Evolutionary conservation across 306 rosid species (phyloP).

Genomic region (Oemleria cerasiformis): DNA sequence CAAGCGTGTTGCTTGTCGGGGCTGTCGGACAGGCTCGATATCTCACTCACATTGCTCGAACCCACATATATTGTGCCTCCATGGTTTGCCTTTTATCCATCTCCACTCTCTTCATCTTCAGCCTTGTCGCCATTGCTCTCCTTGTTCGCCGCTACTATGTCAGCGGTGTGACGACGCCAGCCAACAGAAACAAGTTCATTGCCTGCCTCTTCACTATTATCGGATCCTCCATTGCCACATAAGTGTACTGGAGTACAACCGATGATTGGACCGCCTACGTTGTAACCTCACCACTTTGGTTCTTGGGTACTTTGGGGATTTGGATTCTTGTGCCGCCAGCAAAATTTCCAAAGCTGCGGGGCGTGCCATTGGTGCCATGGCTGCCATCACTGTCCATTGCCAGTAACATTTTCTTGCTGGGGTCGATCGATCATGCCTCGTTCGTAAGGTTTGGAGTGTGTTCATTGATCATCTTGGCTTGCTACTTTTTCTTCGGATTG

Average conservation of each 20-base stretch:
- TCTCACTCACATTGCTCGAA: slow-evolving; percentile 34
- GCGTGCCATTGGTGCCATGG: slow-evolving; percentile 34
- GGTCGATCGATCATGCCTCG: slow-evolving; percentile 25
- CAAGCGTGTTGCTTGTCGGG: slow-evolving; percentile 24
- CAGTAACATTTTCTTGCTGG: slow-evolving; percentile 34
- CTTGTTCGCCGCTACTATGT: slow-evolving; percentile 29
- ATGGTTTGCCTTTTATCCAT: slow-evolving; percentile 30
- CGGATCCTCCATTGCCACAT: slow-evolving; percentile 20
- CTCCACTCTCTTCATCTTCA: slow-evolving; percentile 28
- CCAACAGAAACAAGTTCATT: slow-evolving; percentile 17
- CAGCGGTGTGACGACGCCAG: slow-evolving; percentile 9
- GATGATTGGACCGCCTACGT: slow-evolving; percentile 39
- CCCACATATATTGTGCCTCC: slow-evolving; percentile 36
- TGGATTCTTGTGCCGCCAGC: slow-evolving; percentile 33
- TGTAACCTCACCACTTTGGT: slow-evolving; percentile 48
- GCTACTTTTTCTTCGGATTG: slow-evolving; percentile 27
- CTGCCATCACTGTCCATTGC: slow-evolving; percentile 30
- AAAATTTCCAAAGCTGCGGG: slow-evolving; percentile 34
- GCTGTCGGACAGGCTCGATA: slow-evolving; percentile 31
- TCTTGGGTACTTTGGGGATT: slow-evolving; percentile 8
- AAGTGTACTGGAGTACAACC: slow-evolving; percentile 13
- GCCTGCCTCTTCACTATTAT: slow-evolving; percentile 18
- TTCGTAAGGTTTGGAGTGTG: slow-evolving; percentile 24
- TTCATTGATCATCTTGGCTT: slow-evolving; percentile 17
- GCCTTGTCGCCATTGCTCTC: slow-evolving; percentile 24